Evolutionary conservation across 352 stramenopile species (phyloP), one percentile per base, ranked within the genome.

Genomic region (Globisporangium iwayamae): DNA sequence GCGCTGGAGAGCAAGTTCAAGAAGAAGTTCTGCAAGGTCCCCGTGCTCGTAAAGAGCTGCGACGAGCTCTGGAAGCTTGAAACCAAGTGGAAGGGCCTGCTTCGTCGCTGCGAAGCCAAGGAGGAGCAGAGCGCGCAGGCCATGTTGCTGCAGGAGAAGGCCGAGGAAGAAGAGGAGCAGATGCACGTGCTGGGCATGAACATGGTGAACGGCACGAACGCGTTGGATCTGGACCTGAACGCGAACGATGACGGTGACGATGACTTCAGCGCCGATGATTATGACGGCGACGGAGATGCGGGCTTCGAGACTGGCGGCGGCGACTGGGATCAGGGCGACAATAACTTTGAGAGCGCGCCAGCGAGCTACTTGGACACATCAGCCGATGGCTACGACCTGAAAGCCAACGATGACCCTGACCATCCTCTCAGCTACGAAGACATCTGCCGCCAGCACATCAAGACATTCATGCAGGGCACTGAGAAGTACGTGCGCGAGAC

Each of bases 401-500:
- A 14, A 41, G 39, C 62, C 18, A 41, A 54, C 43, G 43, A 62
- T 18, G 56, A 62, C 48, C 59, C 66, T 7, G 71, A 76, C 32
- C 67, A 66, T 0, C 67, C 74, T 9, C 64, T 84, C 9, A 87
- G 67, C 11, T 92, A 92, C 56, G 81, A 92, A 46, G 81, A 90
- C 47, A 81, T 92, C 36, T 91, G 84, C 43, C 78, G 80, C 32
- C 78, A 91, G 61, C 84, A 93, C 61, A 76, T 90, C n/a, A 72
- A 81, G 36, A 76, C 81, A 6, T 93, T 93, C 62, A 91, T 93
- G 82, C 81, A 85, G 41, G 84, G 84, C n/a, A 83, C 80, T 7
- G 80, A 93, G 54, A 78, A 88, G 59, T 93, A 93, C 53, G 78
- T 91, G 9, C 84, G 80, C 47, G 84, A 93, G 63, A 89, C 80